phyloP scores from a whole-genome alignment of 2,329 filamentous ascomycete species.

The Orbilia javanica region DNA sequence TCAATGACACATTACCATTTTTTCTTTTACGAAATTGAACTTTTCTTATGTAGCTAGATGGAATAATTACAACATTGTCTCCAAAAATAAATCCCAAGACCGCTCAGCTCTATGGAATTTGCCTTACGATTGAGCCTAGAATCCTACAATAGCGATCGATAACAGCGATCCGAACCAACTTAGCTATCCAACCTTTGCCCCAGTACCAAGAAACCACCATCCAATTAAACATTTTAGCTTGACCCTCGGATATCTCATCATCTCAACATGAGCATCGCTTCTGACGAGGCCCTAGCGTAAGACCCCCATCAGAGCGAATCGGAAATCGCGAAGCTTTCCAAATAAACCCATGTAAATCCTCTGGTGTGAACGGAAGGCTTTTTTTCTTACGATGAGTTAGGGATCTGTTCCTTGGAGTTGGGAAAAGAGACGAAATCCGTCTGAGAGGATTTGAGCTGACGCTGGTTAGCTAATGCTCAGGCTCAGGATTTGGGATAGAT shows the following conservation, averaged over 20 bases:
- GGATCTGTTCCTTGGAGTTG: constrained; percentile 19
- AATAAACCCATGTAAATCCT: constrained; percentile 43
- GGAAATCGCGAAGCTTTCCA: constrained; percentile 46
- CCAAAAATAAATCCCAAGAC: constrained; percentile 18
- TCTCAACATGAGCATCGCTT: constrained; percentile 16
- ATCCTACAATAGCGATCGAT: constrained; percentile 23
- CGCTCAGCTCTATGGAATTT: constrained; percentile 29
- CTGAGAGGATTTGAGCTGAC: constrained; percentile 34
- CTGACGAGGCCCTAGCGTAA: constrained; percentile 21
- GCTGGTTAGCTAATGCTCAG: constrained; percentile 25
- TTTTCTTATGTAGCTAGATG: constrained; percentile 41
- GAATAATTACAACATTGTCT: constrained; percentile 42
- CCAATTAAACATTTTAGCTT: constrained; percentile 38
- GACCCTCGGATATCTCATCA: constrained; percentile 45
- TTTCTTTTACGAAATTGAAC: constrained; percentile 15
- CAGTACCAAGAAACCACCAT: constrained; percentile 9
- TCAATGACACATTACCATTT: constrained; percentile 10
- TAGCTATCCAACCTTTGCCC: too few species aligned
- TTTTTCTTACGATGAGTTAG: background rate
- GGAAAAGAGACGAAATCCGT: constrained; percentile 15
- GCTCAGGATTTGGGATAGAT: background rate
- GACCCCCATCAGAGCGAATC: constrained; percentile 37
- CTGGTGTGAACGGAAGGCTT: constrained; percentile 16
- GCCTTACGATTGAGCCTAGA: constrained; percentile 42
- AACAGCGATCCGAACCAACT: too few species aligned